A percentile compares a stretch with the other conserved stretches of the same genome.
Conservation (phyloP, 2,329 filamentous ascomycete genomes). For the Fusarium paranaense region DNA sequence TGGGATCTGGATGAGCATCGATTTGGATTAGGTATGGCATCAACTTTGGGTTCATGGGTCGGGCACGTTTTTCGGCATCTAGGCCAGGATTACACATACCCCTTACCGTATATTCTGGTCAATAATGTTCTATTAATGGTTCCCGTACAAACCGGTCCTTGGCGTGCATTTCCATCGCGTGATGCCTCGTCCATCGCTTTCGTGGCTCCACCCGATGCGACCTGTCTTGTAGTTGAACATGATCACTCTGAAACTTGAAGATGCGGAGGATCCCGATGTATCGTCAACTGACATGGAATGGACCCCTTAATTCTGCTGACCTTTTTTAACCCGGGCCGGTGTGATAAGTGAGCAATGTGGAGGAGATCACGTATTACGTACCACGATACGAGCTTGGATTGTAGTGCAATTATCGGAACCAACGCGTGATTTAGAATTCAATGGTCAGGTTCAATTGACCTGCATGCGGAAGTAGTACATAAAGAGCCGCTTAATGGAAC, state of each 20-base stretch:
- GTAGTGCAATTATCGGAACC: background rate
- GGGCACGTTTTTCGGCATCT: conserved; percentile 25
- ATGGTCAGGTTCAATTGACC: background rate
- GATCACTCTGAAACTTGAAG: background rate
- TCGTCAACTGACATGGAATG: background rate
- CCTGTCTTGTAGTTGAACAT: background rate
- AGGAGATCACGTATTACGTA: background rate
- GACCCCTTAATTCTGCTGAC: background rate
- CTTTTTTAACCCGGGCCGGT: background rate
- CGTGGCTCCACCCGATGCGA: background rate
- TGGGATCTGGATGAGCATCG: background rate
- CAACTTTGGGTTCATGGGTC: conserved; percentile 6
- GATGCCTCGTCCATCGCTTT: background rate
- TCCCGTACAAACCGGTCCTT: conserved; percentile 4
- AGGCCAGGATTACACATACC: conserved; percentile 45
- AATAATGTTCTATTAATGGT: conserved; percentile 32
- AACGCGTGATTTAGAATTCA: background rate
- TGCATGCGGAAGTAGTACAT: background rate
- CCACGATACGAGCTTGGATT: background rate
- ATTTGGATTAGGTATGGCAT: background rate
- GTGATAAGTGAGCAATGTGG: background rate
- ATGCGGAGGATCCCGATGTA: background rate
- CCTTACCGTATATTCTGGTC: conserved; percentile 45
- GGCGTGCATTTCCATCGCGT: conserved; percentile 1
- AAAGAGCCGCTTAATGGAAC: background rate